Base-by-base conservation (phyloP, 2,329 filamentous ascomycete species). In the Curvularia lunata region DNA sequence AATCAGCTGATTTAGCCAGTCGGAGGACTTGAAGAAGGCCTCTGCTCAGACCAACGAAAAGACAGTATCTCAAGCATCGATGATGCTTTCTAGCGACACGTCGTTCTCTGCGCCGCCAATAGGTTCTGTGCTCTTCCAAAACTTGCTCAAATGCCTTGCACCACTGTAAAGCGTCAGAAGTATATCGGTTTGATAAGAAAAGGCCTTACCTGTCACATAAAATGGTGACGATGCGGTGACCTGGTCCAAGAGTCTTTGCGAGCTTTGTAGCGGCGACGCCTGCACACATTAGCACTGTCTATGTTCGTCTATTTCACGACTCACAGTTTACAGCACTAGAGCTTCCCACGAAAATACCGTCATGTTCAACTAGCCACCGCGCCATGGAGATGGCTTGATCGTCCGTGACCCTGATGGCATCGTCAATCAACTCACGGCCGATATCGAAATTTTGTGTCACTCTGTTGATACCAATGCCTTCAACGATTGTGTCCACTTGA, bases 401-500 rank as follows among this genome's bases (percentile, higher is more conserved):
- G 76, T 99, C 96, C 2, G 87, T 91, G 13, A 99, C 92, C 58
- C 88, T 86, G 37, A 98, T 87, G 2, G 95, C 94, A 78, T 97
- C 92, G 75, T 97, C 92, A 52, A 99, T 86, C 54, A 97, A 78
- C 70, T 94, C 88, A 64, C 91, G 84, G 0, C 94, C 95, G 27
- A 88, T 89, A 74, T 97, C 91, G 64, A 99, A 95, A 76, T 98
- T 99, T 52, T 87, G 85, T 1, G 95, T 99, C n/a, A 97, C 84
- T 2, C 95, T 88, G 74, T 97, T 99, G 76, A 98, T 91, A 1
- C 95, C 95, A 63, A 99, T 91, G 1, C 95, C 95, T 78, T 99
- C 96, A 27, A 99, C 92, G 63, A 99, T 91, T 4, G 90, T 93
- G 80, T 99, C 96, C 51, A 99, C 92, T 78, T 99, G 96, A 69